These are phyloP conservation scores for Chaetomium fimeti DNA, from an alignment of 495 filamentous ascomycete species.

Conservation along the genomic window DNA sequence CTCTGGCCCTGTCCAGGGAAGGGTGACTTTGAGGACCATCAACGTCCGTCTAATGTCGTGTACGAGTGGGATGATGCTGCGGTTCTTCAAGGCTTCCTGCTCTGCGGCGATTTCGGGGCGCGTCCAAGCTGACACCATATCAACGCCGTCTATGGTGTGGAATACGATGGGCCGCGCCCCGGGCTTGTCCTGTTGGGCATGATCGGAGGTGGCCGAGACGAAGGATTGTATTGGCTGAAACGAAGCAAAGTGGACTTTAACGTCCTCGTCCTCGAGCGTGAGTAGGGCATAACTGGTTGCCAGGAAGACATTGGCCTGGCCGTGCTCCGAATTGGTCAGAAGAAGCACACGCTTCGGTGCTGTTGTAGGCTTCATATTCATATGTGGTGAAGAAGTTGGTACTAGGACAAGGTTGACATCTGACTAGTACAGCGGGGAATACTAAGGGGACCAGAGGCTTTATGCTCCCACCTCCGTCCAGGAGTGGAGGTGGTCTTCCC, in stretches of 20 bases:
- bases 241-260: slow-evolving; percentile 55
- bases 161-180: slow-evolving; percentile 25
- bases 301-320: slow-evolving; percentile 56
- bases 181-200: slow-evolving; percentile 33
- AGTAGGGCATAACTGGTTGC: slow-evolving; percentile 54
- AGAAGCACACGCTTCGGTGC: slow-evolving; percentile 43
- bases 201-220: slow-evolving; percentile 23
- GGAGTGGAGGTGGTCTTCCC: not conserved
- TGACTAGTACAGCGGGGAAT: not conserved
- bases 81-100: slow-evolving; percentile 1
- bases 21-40: slow-evolving; percentile 24
- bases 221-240: slow-evolving; percentile 41
- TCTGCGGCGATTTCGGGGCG: slow-evolving; percentile 25
- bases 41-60: slow-evolving; percentile 39
- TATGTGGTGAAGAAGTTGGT: not conserved
- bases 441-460: not conserved
- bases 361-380: not conserved
- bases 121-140: slow-evolving; percentile 38
- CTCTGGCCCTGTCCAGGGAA: slow-evolving; percentile 48
- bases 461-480: not conserved
- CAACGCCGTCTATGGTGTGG: slow-evolving; percentile 42
- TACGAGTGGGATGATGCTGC: slow-evolving; percentile 22
- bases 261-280: slow-evolving; percentile 33
- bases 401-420: not conserved
- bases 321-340: slow-evolving; percentile 56